A percentile compares a stretch with the other conserved stretches of the same genome.
These are phyloP conservation scores for Colletotrichum falcatum DNA, from an alignment of 2,329 filamentous ascomycete genomes.

Conservation along the genomic window DNA sequence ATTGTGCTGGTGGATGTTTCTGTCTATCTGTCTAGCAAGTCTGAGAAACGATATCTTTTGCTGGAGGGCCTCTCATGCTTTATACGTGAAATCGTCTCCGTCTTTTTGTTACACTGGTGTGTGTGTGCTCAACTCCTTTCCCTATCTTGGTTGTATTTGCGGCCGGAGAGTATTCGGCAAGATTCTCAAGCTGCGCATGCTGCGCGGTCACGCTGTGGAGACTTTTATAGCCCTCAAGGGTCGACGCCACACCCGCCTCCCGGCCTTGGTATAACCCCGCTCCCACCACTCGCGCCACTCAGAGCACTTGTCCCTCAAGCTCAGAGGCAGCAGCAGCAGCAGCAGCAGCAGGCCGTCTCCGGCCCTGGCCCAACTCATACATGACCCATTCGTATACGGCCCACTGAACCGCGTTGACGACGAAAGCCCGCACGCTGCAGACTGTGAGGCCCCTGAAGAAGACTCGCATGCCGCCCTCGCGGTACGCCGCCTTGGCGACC, in stretches of 20 bases:
- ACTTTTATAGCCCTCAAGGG: background rate
- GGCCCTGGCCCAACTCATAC: slow-evolving; percentile 62
- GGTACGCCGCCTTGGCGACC: slow-evolving; percentile 75
- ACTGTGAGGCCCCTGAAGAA: slow-evolving; percentile 83
- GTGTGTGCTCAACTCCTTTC: background rate
- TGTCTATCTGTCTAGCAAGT: background rate
- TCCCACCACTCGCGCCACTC: slow-evolving; percentile 29
- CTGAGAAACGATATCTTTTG: background rate
- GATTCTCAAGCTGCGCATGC: slow-evolving; percentile 13
- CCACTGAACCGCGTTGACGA: slow-evolving; percentile 96
- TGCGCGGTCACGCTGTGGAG: slow-evolving; percentile 6
- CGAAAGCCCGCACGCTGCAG: slow-evolving; percentile 87
- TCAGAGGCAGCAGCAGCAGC: slow-evolving; percentile 17
- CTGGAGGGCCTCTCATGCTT: background rate
- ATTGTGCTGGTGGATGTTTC: background rate
- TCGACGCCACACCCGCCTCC: background rate
- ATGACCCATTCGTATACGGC: slow-evolving; percentile 92
- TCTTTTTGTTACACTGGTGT: background rate
- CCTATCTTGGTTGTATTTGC: background rate
- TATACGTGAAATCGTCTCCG: background rate
- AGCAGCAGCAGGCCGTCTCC: slow-evolving; percentile 39
- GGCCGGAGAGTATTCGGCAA: slow-evolving; percentile 36
- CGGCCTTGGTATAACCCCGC: background rate
- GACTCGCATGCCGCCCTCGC: slow-evolving; percentile 67
- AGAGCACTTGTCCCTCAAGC: slow-evolving; percentile 23